Conservation (phyloP, 2,329 filamentous ascomycete genomes). For the Alternaria brassicae region DNA sequence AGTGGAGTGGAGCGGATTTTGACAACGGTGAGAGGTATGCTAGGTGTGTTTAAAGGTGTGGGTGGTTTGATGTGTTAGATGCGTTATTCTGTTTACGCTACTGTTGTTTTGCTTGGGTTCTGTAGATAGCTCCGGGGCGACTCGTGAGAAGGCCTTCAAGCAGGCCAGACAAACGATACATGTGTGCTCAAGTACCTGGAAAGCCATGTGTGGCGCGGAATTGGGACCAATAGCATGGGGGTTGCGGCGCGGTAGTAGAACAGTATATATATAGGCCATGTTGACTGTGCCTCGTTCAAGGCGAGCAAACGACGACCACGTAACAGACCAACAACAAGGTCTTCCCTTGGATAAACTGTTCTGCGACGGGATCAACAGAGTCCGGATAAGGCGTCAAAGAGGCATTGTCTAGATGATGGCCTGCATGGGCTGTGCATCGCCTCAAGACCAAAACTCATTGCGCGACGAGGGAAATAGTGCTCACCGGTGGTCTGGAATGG, state of each 20-base stretch:
- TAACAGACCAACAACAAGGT: conserved; percentile 2
- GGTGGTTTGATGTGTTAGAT: not conserved
- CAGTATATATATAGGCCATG: conserved; percentile 4
- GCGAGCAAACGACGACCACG: not conserved
- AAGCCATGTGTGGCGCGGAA: conserved; percentile 10
- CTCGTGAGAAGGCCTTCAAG: not conserved
- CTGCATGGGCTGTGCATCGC: conserved; percentile 20
- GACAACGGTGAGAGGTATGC: not conserved
- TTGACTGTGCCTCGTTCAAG: not conserved
- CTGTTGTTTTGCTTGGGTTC: not conserved
- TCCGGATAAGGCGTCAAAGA: not conserved
- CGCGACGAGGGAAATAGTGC: not conserved
- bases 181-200: conserved; percentile 9
- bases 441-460: not conserved
- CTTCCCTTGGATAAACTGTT: not conserved
- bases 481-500: conserved; percentile 9
- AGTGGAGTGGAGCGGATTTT: not conserved
- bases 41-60: rapidly evolving
- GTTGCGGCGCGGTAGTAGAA: conserved; percentile 4
- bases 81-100: not conserved
- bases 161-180: not conserved
- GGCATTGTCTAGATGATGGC: conserved; percentile 8
- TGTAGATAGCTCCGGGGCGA: not conserved
- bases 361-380: not conserved
- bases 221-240: not conserved